Evolutionary conservation across 1,284 basidiomycete genomes (phyloP).

Genomic region (Leccinum laetum): DNA sequence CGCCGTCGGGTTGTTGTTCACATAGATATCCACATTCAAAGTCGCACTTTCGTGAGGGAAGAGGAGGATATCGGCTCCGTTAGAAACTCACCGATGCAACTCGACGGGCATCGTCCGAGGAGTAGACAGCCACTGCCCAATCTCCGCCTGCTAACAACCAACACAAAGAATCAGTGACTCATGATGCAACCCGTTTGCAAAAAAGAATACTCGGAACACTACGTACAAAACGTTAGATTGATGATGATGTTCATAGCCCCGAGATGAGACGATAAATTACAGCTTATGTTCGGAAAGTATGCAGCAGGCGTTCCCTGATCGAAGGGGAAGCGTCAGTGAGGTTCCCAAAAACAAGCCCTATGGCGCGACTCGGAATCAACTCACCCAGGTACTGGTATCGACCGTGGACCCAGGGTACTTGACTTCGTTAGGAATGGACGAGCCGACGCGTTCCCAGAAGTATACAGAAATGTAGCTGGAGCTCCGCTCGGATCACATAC

Average conservation of each 20-base stretch:
- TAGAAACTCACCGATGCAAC: slow-evolving; percentile 31
- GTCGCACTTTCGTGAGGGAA: neutral
- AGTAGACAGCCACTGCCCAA: slow-evolving; percentile 39
- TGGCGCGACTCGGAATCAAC: neutral
- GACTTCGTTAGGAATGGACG: slow-evolving; percentile 20
- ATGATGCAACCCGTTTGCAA: neutral
- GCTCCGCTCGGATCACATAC: slow-evolving; percentile 24
- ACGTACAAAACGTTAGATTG: slow-evolving; percentile 29
- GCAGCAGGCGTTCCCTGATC: slow-evolving; percentile 23
- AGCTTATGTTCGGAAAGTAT: slow-evolving; percentile 19
- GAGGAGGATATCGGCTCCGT: neutral
- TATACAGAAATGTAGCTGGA: slow-evolving; percentile 17
- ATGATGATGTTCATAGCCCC: slow-evolving; percentile 25
- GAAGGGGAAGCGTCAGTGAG: neutral
- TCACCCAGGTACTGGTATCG: too few relatives aligned
- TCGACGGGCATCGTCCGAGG: slow-evolving; percentile 32
- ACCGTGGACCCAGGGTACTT: neutral
- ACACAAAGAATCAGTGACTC: neutral
- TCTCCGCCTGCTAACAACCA: slow-evolving; percentile 34
- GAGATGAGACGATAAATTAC: slow-evolving; percentile 19
- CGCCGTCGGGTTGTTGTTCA: slow-evolving; percentile 15
- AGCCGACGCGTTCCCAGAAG: slow-evolving; percentile 26
- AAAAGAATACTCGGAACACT: neutral
- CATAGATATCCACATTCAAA: neutral
- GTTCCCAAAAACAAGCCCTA: too few relatives aligned